Base-by-base conservation (phyloP, 2,329 filamentous ascomycete genomes). In the Aspergillus sp. region DNA sequence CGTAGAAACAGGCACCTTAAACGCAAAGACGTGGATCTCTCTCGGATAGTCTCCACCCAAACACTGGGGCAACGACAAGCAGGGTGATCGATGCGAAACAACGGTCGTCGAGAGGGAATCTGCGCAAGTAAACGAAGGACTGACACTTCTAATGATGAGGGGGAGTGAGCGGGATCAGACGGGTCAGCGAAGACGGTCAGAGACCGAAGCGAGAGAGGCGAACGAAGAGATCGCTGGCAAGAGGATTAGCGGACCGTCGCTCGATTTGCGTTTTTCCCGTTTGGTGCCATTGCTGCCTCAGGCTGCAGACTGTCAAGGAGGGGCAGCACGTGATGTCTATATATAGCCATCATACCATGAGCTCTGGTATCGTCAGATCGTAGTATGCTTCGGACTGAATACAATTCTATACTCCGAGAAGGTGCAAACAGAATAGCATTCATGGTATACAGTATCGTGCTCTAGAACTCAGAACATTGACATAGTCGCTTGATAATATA, bases 41-140 rank as follows among this genome's bases (percentile, higher is more conserved):
- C 31, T 53, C 50, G 31, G 56, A 55, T 52, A 23, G 50, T 50
- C 54, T 55, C 57, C 57, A 59, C 55, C 47, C 46, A 50, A 54
- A 53, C 47, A 52, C 51, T 31, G 42, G 38, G 52, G 56, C 55
- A 56, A 56, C 49, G 54, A 52, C 41, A 44, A 43, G 29, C 9
- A 52, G 32, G 23, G 25, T 21, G 40, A 42, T 48, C 41, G 41
- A 46, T 44, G 11, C 21, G 42, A 23, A 17, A 50, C 42, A 49
- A 49, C 44, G 23, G 54, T 44, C 16, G 43, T 40, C 16, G 23
- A 43, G 21, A 17, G 20, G 11, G 32, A 17, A 47, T 29, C 25
- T 36, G 19, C 25, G 11, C 10, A 17, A 14, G 29, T 5, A 47
- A 44, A 34, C 32, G 25, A 52, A 44, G 29, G 50, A 47, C 36